A percentile compares a stretch with the other conserved stretches of the same genome.
Conservation (phyloP, 2,329 filamentous ascomycete species). For the Aspergillus pseudoterreus region DNA sequence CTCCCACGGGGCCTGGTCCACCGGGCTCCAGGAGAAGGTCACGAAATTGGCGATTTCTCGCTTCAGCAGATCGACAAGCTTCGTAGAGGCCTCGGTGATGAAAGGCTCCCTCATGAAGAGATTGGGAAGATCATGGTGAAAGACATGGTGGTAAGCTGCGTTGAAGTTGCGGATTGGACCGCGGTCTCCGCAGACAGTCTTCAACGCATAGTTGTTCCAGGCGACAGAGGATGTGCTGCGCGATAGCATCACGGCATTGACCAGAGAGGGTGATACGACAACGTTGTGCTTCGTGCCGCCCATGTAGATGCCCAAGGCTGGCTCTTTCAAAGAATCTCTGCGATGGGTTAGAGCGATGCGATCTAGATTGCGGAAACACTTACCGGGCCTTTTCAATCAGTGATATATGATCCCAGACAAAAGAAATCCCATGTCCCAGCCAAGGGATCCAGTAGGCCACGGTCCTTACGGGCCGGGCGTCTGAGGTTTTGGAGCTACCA, state of each 20-base stretch:
- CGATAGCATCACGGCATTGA: slow-evolving; percentile 37
- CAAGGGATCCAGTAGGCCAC: slow-evolving; percentile 60
- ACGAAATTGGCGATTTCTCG: slow-evolving; percentile 53
- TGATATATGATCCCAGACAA: slow-evolving; percentile 43
- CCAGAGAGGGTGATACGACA: slow-evolving; percentile 48
- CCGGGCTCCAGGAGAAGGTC: slow-evolving; percentile 55
- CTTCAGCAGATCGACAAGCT: slow-evolving; percentile 39
- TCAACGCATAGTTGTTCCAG: slow-evolving; percentile 33
- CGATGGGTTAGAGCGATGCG: background rate
- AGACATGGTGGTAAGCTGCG: slow-evolving; percentile 29
- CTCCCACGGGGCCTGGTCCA: slow-evolving; percentile 64
- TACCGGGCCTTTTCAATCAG: slow-evolving; percentile 45
- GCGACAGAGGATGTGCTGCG: slow-evolving; percentile 23
- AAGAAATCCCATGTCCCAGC: slow-evolving; percentile 51
- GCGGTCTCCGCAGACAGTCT: slow-evolving; percentile 43
- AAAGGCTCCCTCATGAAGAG: slow-evolving; percentile 47
- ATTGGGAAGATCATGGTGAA: slow-evolving; percentile 35
- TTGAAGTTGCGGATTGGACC: slow-evolving; percentile 34
- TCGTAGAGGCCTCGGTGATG: slow-evolving; percentile 39
- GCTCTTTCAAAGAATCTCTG: slow-evolving; percentile 35
- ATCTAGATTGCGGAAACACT: background rate
- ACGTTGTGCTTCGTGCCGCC: slow-evolving; percentile 50
- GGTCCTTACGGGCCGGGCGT: slow-evolving; percentile 41
- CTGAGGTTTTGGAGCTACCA: slow-evolving; percentile 1
- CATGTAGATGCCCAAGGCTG: slow-evolving; percentile 49